Evolutionary conservation across 352 stramenopile species (phyloP).

Genomic region (Pythium phragmitis): DNA sequence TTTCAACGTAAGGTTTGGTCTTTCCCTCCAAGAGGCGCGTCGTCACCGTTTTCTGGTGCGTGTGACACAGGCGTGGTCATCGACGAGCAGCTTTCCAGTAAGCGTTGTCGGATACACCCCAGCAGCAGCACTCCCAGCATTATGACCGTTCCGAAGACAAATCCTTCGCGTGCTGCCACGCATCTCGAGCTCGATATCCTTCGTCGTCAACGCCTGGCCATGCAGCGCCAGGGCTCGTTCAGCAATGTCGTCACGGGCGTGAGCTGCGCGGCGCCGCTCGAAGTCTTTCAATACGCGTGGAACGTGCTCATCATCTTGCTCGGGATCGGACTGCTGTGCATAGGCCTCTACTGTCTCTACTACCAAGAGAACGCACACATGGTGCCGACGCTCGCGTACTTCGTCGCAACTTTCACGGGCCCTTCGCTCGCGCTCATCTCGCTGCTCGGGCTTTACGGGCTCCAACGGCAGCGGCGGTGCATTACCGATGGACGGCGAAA

Average conservation of each 20-base stretch:
- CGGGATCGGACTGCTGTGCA: conserved; percentile 40
- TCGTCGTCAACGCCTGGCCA: conserved; percentile 34
- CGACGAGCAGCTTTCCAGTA: no score
- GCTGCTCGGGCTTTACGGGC: conserved; percentile 41
- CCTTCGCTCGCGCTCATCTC: conserved; percentile 44
- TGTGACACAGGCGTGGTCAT: conserved; percentile 16
- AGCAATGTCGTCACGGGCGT: conserved; percentile 38
- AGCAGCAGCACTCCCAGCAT: conserved; percentile 13
- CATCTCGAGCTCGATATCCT: conserved; percentile 29
- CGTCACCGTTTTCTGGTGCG: conserved; percentile 13
- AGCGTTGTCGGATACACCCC: no score
- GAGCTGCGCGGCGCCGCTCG: conserved; percentile 31
- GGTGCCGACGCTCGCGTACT: conserved; percentile 46
- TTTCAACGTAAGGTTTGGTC: conserved; percentile 15
- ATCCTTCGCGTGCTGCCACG: conserved; percentile 7
- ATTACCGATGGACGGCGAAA: conserved; percentile 56
- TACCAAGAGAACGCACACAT: conserved; percentile 60
- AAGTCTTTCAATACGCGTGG: conserved; percentile 57
- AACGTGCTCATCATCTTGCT: conserved; percentile 51
- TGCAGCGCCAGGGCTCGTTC: conserved; percentile 34
- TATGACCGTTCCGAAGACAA: conserved; percentile 4
- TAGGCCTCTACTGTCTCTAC: conserved; percentile 63
- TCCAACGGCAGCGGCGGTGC: conserved; percentile 51
- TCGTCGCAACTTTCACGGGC: conserved; percentile 49
- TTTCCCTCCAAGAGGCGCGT: conserved; percentile 7